Base-by-base conservation (phyloP, 208 protist species). In the Acanthamoeba divionensis region DNA sequence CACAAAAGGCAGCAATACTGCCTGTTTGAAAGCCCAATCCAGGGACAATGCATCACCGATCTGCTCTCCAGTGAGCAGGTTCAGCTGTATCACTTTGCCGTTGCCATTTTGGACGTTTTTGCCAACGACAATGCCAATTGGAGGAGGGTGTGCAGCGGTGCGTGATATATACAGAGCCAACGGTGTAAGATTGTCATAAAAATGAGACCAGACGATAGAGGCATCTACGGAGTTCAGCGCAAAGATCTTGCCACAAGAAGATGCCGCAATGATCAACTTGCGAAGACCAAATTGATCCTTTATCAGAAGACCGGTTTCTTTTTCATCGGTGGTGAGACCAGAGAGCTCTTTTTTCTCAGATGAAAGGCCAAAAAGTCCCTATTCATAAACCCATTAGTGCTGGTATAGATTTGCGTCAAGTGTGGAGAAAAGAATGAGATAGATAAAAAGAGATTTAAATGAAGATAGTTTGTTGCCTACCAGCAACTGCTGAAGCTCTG, bases 51-150 rank as follows among this genome's bases (percentile, higher is more conserved):
- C 47, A 36, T 38, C 21, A 29, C 45, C 47, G 26, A 83, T 29
- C 48, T 83, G 50, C 4, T 83, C 48, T 10, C 79, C 79, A 10
- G 79, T 88, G 12, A 88, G 57, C 24, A 69, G 79, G 33, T 88
- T 69, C 12, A 83, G 15, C 48, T 77, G 67, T 29, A 77, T 38
- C 6, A 77, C 18, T n/a, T 24, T 38, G 36, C 67, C 67, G 8
- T 38, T 29, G 13, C 67, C 41, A 5, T n/a, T 77, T 29, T 13
- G 26, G 38, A 18, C 54, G 67, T 77, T 45, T 18, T 29, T 13
- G 29, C 3, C 67, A 50, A 77, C 67, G 41, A 77, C 54, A 10
- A 77, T 54, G 50, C 48, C 75, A 31, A 63, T 2, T 18, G 75
- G 75, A 15, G 75, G 75, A 1, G 75, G 75, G 29, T 85, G 75